A percentile compares a stretch with the other conserved stretches of the same genome.
Evolutionary conservation across 345 rosid species (phyloP).

Genomic region (Trapa bicornis): DNA sequence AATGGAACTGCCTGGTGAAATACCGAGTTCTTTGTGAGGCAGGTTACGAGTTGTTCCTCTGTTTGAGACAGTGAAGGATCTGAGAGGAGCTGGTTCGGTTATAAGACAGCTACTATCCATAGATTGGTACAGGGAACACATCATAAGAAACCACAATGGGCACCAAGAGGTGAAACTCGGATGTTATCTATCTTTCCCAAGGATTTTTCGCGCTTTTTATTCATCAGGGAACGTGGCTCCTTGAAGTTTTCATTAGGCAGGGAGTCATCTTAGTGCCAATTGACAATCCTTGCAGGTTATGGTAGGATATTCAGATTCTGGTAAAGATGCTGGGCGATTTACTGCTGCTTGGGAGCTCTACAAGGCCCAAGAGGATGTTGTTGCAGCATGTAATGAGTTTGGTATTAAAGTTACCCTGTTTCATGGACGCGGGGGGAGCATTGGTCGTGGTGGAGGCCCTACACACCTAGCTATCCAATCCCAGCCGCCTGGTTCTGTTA

Average conservation of each 20-base stretch:
- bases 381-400: conserved; percentile 76
- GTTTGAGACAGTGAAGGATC: conserved; percentile 85
- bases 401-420: conserved; percentile 84
- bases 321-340: conserved; percentile 95
- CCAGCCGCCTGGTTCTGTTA: conserved; percentile 96
- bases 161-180: conserved; percentile 68
- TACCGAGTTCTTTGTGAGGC: conserved; percentile 6
- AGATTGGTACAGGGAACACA: conserved; percentile 84
- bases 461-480: conserved; percentile 95
- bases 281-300: conserved; percentile 44
- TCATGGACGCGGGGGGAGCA: conserved; percentile 99
- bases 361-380: conserved; percentile 98
- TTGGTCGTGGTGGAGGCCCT: conserved; percentile 98
- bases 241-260: not conserved
- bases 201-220: not conserved
- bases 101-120: conserved; percentile 76
- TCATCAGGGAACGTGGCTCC: no score
- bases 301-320: conserved; percentile 99
- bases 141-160: conserved; percentile 65
- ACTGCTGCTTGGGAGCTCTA: conserved; percentile 99
- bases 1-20: no score
- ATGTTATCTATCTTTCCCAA: not conserved
- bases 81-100: conserved; percentile 79
- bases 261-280: conserved; percentile 1
- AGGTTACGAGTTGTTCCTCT: conserved; percentile 94